Evolutionary conservation across 2,329 filamentous ascomycete genomes (phyloP), one percentile per base, ranked within the genome.

Genomic region (Ceratocystis cubensis): DNA sequence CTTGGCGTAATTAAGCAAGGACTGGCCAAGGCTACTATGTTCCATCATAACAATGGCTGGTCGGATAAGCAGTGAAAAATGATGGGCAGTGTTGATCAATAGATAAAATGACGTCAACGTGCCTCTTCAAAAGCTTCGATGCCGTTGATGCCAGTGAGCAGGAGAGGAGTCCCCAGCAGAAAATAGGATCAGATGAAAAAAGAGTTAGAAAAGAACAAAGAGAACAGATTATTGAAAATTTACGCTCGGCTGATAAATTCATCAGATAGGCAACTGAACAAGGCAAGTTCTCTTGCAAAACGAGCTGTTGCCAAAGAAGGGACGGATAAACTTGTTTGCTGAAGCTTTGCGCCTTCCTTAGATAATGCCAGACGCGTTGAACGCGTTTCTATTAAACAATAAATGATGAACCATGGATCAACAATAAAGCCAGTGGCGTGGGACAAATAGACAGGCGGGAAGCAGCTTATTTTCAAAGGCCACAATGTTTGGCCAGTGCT

Each of bases 1-100:
- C 44, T 65, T 64, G 45, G 66, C 66, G 41, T 67, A 67, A 33
- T 53, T 67, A 13, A 67, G 56, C 41, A 67, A 57, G 28, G 66
- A 64, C 15, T 50, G 62, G 41, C 66, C 66, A 5, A 67, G 62
- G 25, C 61, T 66, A n/a, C 28, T 17, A 20, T 67, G 61, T 33
- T 67, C 66, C 25, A 57, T 22, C 65, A 59, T 63, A 41, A 33
- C 44, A 22, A 25, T 15, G 41, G 37, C 22, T 15, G 65, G 50
- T 33, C 22, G 17, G 4, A n/a, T 30, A 8, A 59, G 28, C 56
- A 59, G 30, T n/a, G 33, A n/a, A 37, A 57, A 30, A 33, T n/a
- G 28, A 53, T 25, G 3, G 22, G 4, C 48, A 28, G 25, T 28
- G 48, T 10, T 25, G 56, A 20, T 30, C 15, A n/a, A 59, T 37